Evolutionary conservation across 495 filamentous ascomycete species (phyloP).

Genomic region (Xylaria venustula): DNA sequence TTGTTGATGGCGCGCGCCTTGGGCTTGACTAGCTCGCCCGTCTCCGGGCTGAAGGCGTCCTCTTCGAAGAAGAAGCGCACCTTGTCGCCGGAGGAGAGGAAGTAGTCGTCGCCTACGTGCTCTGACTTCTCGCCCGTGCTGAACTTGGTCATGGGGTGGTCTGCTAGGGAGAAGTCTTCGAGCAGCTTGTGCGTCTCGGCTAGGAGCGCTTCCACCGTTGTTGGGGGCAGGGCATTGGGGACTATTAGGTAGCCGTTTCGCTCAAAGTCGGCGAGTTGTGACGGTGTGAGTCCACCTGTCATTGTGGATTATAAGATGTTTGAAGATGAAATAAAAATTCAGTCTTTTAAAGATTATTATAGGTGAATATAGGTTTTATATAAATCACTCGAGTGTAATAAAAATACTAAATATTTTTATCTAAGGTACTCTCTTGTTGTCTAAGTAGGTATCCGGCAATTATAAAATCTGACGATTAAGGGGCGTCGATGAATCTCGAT

Average conservation of each 20-base stretch:
- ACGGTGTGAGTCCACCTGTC: slow-evolving; percentile 60
- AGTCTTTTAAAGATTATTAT: too few species aligned
- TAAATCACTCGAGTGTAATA: too few species aligned
- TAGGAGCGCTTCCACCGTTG: slow-evolving; percentile 67
- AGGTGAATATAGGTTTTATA: too few species aligned
- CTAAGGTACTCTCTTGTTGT: too few species aligned
- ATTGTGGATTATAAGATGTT: too few species aligned
- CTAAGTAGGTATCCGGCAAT: too few species aligned
- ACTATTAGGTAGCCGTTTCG: slow-evolving; percentile 88
- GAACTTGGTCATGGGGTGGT: slow-evolving; percentile 92
- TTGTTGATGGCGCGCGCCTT: slow-evolving; percentile 89
- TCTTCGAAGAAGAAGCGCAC: slow-evolving; percentile 97
- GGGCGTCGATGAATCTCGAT: too few species aligned
- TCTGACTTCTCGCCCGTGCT: slow-evolving; percentile 67
- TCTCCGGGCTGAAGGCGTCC: slow-evolving; percentile 63
- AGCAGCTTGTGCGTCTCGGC: slow-evolving; percentile 72
- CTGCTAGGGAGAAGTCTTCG: slow-evolving; percentile 66
- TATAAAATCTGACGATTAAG: too few species aligned
- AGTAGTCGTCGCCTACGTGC: slow-evolving; percentile 95
- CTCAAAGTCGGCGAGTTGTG: slow-evolving; percentile 70
- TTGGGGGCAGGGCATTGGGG: slow-evolving; percentile 66
- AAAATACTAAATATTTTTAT: too few species aligned
- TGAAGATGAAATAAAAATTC: too few species aligned
- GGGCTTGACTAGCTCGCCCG: slow-evolving; percentile 64
- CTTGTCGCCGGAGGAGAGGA: slow-evolving; percentile 83